Base-by-base conservation (phyloP, 2,329 filamentous ascomycete genomes). In the Blastomyces percursus region DNA sequence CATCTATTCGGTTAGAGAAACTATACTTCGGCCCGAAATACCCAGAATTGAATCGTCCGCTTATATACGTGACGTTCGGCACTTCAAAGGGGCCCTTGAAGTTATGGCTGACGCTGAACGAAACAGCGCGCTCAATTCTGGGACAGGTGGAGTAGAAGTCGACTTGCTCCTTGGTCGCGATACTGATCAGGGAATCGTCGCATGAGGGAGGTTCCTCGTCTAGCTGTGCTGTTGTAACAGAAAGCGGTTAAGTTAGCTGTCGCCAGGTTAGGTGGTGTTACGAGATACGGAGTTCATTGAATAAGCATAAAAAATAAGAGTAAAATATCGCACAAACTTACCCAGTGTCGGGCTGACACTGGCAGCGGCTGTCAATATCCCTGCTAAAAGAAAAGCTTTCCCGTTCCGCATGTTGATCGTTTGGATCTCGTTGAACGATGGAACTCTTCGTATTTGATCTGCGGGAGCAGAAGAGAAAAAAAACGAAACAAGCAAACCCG, bases 61-160 rank as follows among this genome's bases (percentile, higher is more conserved):
- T 5, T 42, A 58, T 46, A n/a, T 38, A 38, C 35, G n/a, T 58
- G n/a, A 58, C 35, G 14, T 58, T 58, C n/a, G 35, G 55, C 38
- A 44, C 24, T 58, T 58, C 35, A 44, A 58, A 44, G 12, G 35
- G 55, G 16, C 55, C 55, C 6, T 0, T 58, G n/a, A 58, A 40
- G 14, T 42, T 14, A 21, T 58, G 35, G 19, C 12, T 9, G 35
- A 40, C 1, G n/a, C 55, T 12, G 9, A 58, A 44, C 40, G 40
- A 8, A 42, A 42, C 16, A 3, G 2, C 2, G 2, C 5, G 2
- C 2, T 14, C 35, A 21, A 58, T 16, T 44, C 24, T 9, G 12
- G 55, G 12, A 38, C 55, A 58, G 12, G 35, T 27, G 35, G 55
- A 58, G 55, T 58, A 58, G 35, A 58, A 58, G 5, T 58, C 55